phyloP scores from a whole-genome alignment of 345 rosid species.

The Gossypium longicalyx region DNA sequence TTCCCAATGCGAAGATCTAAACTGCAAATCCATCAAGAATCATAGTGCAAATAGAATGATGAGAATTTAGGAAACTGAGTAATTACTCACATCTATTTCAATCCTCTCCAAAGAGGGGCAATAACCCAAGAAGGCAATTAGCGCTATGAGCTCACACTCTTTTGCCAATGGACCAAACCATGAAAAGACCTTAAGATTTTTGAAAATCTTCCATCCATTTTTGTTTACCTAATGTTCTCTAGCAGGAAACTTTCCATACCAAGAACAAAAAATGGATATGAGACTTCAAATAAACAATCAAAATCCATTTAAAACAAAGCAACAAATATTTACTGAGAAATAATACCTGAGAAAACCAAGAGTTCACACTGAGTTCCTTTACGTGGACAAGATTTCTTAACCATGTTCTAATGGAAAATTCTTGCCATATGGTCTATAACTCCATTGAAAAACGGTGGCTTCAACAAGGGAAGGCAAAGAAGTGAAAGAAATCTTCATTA shows the following conservation, averaged over 20 bases:
- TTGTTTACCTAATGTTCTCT: constrained; percentile 1
- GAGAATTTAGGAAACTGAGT: not conserved
- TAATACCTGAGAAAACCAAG: not conserved
- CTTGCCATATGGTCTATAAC: not conserved
- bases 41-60: not conserved
- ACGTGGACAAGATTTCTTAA: not conserved
- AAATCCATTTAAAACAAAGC: not conserved
- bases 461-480: not conserved
- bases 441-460: not conserved
- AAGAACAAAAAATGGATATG: not conserved
- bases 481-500: constrained; percentile 1
- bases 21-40: not conserved
- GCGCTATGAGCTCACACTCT: not conserved
- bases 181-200: not conserved
- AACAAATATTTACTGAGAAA: not conserved
- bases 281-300: not conserved
- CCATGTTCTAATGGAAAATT: not conserved
- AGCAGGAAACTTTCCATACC: not conserved
- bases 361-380: not conserved
- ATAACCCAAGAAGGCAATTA: not conserved
- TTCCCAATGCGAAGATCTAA: not conserved
- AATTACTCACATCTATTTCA: not conserved
- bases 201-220: not conserved
- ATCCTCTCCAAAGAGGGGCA: not conserved
- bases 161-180: not conserved